phyloP scores from a whole-genome alignment of 441 rosid species.

The Aquilaria agallochum region DNA sequence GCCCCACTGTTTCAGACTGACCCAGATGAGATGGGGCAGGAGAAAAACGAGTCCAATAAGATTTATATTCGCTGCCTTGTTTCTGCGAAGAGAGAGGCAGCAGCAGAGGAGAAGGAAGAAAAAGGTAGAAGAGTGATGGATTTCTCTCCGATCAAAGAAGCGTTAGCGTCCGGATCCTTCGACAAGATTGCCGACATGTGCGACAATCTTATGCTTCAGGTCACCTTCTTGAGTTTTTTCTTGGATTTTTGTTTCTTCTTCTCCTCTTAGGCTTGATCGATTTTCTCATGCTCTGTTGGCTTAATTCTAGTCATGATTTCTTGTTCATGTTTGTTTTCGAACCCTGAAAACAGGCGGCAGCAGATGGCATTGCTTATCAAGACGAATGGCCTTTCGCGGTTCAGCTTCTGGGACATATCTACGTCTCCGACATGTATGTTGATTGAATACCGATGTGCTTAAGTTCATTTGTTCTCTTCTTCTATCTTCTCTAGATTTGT shows the following conservation, averaged over 20 bases:
- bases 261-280: background rate
- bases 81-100: background rate
- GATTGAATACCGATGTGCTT: background rate
- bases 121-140: slow-evolving; percentile 36
- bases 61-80: no score
- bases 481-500: background rate
- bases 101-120: background rate
- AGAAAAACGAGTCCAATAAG: no score
- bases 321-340: background rate
- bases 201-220: slow-evolving; percentile 81
- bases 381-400: slow-evolving; percentile 88
- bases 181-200: slow-evolving; percentile 72
- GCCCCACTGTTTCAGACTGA: background rate
- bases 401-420: slow-evolving; percentile 80
- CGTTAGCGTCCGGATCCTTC: slow-evolving; percentile 58
- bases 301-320: background rate
- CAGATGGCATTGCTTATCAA: slow-evolving; percentile 63
- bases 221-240: slow-evolving; percentile 1
- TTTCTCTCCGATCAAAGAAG: slow-evolving; percentile 49
- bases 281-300: no score
- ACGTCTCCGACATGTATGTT: slow-evolving; percentile 64
- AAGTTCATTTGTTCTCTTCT: background rate
- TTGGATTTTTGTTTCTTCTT: background rate
- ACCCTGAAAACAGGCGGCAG: slow-evolving; percentile 40
- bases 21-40: no score